Conservation (phyloP, 2,329 filamentous ascomycete genomes). For the Talaromyces sp. region DNA sequence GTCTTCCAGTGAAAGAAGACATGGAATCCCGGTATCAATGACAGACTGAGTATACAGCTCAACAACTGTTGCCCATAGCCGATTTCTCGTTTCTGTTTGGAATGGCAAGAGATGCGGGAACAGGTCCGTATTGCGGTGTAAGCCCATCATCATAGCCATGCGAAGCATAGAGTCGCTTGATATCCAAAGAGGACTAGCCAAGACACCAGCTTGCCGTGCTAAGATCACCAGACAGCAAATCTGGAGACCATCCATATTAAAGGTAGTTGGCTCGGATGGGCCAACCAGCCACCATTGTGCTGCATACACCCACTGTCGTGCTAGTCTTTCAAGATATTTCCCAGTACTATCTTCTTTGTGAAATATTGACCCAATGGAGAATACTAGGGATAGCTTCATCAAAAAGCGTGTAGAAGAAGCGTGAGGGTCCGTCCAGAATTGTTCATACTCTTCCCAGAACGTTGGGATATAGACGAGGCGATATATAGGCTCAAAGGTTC, state of each 20-base stretch:
- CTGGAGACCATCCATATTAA: conserved; percentile 28
- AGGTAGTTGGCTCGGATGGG: conserved; percentile 25
- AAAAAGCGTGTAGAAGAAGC: conserved; percentile 15
- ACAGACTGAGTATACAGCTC: conserved; percentile 55
- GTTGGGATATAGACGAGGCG: conserved; percentile 36
- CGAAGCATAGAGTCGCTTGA: conserved; percentile 46
- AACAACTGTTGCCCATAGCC: conserved; percentile 53
- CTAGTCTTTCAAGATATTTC: conserved; percentile 9
- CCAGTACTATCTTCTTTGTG: background rate
- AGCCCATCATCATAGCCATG: conserved; percentile 49
- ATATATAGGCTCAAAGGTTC: conserved; percentile 33
- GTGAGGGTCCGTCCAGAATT: conserved; percentile 26
- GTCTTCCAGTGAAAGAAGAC: conserved; percentile 36
- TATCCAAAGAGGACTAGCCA: conserved; percentile 32
- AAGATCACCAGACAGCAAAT: conserved; percentile 27
- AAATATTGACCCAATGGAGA: conserved; percentile 27
- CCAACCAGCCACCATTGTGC: conserved; percentile 32
- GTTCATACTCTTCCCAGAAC: conserved; percentile 32
- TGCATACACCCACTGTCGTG: conserved; percentile 25
- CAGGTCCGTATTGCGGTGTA: conserved; percentile 40
- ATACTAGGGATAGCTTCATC: conserved; percentile 26
- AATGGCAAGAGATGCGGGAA: conserved; percentile 32
- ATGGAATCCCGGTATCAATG: conserved; percentile 51
- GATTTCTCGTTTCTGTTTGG: conserved; percentile 44
- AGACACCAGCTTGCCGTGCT: conserved; percentile 21